Percentiles rank a stretch among this genome's conserved stretches.
Evolutionary conservation across 306 rosid genomes (phyloP).

Genomic region (Morella rubra): DNA sequence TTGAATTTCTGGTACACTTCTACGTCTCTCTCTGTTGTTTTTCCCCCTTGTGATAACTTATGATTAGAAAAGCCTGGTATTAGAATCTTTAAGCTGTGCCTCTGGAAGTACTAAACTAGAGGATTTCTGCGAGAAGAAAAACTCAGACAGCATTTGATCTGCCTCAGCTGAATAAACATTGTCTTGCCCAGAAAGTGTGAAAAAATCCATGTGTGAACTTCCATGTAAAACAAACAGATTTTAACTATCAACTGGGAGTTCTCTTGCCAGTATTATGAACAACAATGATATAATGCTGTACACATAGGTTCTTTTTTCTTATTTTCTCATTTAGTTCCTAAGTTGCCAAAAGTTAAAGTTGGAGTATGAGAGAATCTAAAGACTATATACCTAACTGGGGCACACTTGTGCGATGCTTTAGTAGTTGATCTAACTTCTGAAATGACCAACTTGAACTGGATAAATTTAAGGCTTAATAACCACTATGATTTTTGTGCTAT

Average conservation of each 20-base stretch:
- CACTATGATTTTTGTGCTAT: too few species aligned
- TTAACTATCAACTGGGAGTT: background rate
- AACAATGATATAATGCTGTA: background rate
- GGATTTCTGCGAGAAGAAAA: background rate
- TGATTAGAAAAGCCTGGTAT: background rate
- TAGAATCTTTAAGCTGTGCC: background rate
- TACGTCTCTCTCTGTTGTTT: constrained; percentile 12
- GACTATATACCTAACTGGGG: background rate
- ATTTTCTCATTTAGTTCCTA: background rate
- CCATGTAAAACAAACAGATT: background rate
- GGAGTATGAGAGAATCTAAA: background rate
- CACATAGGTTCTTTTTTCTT: background rate
- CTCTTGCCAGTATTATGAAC: background rate
- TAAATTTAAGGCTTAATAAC: too few species aligned
- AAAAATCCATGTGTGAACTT: background rate
- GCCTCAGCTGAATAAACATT: background rate
- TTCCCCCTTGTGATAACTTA: background rate
- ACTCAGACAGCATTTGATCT: background rate
- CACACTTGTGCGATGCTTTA: background rate
- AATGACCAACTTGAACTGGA: background rate
- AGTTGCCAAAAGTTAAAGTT: background rate
- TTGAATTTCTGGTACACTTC: constrained; percentile 71
- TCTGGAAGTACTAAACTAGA: background rate
- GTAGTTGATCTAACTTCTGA: background rate
- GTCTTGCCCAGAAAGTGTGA: background rate